Evolutionary conservation across 2,329 filamentous ascomycete genomes (phyloP).

Genomic region (Fusarium vanettenii): DNA sequence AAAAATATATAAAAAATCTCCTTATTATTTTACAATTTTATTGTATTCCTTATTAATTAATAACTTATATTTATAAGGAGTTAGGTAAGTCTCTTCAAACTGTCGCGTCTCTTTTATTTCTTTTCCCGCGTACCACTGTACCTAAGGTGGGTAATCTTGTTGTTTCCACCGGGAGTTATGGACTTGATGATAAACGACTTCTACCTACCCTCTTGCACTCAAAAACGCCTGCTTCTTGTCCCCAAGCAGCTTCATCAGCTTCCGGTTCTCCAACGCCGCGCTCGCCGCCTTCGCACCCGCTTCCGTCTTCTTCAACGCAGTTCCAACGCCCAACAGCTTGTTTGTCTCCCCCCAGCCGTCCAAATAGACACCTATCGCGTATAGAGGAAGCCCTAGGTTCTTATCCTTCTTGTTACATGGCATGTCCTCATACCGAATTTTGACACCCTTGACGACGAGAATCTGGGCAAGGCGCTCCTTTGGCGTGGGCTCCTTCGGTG

Average conservation of each 20-base stretch:
- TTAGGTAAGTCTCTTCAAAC: no score
- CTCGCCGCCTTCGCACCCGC: slow-evolving; percentile 75
- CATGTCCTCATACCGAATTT: slow-evolving; percentile 71
- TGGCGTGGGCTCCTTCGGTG: slow-evolving; percentile 20
- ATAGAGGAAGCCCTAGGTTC: slow-evolving; percentile 65
- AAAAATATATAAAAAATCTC: no score
- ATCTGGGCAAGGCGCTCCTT: slow-evolving; percentile 47
- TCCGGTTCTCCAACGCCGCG: slow-evolving; percentile 73
- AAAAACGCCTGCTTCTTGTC: slow-evolving; percentile 60
- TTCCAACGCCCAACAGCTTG: slow-evolving; percentile 71
- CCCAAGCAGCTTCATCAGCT: slow-evolving; percentile 64
- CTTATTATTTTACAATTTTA: no score
- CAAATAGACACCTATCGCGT: slow-evolving; percentile 72
- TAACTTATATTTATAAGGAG: no score
- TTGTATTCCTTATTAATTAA: no score
- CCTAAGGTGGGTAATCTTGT: no score
- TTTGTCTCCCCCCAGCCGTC: slow-evolving; percentile 76
- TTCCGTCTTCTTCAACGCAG: slow-evolving; percentile 74
- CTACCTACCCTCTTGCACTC: slow-evolving; percentile 43
- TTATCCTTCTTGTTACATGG: slow-evolving; percentile 64
- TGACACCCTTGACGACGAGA: slow-evolving; percentile 68
- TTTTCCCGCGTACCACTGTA: no score
- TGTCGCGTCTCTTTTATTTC: no score
- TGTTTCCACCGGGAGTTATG: no score
- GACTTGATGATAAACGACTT: no score